Evolutionary conservation across 441 rosid genomes (phyloP).

Genomic region (Bocquillonia castaneifolia): DNA sequence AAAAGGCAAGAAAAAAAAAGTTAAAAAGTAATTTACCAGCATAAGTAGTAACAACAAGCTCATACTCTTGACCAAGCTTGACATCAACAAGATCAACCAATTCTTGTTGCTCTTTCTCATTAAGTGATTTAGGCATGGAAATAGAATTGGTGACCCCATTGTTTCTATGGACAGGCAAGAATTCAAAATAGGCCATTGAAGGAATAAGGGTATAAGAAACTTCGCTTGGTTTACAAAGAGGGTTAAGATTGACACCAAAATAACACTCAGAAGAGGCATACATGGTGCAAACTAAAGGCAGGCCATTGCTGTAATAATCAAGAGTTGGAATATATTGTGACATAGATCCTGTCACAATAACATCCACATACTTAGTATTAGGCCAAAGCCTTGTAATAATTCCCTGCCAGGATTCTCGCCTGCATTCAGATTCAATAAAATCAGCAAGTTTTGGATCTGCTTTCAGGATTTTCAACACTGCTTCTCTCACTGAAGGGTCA

Average conservation of each 20-base stretch:
- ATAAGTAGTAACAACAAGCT: slow-evolving; percentile 66
- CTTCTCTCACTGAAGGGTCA: slow-evolving; percentile 57
- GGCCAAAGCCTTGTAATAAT: slow-evolving; percentile 92
- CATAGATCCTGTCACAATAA: slow-evolving; percentile 71
- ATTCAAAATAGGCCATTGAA: slow-evolving; percentile 69
- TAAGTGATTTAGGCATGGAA: slow-evolving; percentile 53
- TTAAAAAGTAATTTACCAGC: slow-evolving; percentile 40
- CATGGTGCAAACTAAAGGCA: slow-evolving; percentile 70
- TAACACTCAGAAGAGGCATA: slow-evolving; percentile 77
- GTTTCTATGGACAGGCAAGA: slow-evolving; percentile 46
- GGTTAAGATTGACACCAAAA: slow-evolving; percentile 60
- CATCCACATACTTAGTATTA: slow-evolving; percentile 84
- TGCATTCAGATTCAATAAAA: slow-evolving; percentile 59
- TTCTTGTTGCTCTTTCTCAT: slow-evolving; percentile 28
- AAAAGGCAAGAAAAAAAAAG: too few species aligned
- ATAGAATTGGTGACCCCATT: slow-evolving; percentile 32
- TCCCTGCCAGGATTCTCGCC: slow-evolving; percentile 73
- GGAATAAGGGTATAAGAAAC: slow-evolving; percentile 64
- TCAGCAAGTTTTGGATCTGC: slow-evolving; percentile 77
- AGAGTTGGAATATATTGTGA: slow-evolving; percentile 67
- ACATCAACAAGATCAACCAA: slow-evolving; percentile 57
- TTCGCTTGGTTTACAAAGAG: slow-evolving; percentile 52
- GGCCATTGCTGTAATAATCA: slow-evolving; percentile 52
- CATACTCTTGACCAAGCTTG: slow-evolving; percentile 53
- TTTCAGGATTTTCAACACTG: slow-evolving; percentile 68